These are phyloP conservation scores for Articulospora tetracladia DNA, from an alignment of 495 filamentous ascomycete genomes.

Conservation along the genomic window DNA sequence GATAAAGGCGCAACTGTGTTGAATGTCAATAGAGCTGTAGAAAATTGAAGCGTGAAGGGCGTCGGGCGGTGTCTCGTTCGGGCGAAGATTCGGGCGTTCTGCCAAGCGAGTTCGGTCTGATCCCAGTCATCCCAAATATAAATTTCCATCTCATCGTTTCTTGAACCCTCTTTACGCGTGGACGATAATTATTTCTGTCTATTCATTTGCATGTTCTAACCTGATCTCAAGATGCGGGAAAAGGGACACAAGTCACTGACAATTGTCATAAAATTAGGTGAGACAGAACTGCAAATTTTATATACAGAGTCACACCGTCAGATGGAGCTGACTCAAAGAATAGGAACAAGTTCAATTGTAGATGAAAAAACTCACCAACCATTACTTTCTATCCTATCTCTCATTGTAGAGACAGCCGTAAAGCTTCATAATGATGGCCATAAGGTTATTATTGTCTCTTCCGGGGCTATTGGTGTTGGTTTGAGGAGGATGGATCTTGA, in stretches of 20 bases:
- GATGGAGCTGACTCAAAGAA: slow-evolving; percentile 23
- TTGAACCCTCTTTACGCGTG: neutral
- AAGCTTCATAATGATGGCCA: slow-evolving; percentile 86
- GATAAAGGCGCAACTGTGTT: neutral
- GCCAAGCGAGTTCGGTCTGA: slow-evolving; percentile 3
- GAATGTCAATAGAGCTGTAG: neutral
- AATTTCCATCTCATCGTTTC: neutral
- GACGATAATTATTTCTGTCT: slow-evolving; percentile 3
- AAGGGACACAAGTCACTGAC: slow-evolving; percentile 42
- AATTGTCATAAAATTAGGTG: slow-evolving; percentile 28
- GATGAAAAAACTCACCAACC: slow-evolving; percentile 97
- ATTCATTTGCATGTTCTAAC: neutral
- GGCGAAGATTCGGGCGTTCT: slow-evolving; percentile 1
- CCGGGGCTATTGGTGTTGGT: slow-evolving; percentile 92
- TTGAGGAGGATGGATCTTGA: slow-evolving; percentile 84
- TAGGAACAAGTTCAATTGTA: slow-evolving; percentile 96
- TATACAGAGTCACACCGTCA: neutral
- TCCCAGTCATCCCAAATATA: neutral
- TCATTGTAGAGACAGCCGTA: slow-evolving; percentile 90
- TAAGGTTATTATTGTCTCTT: slow-evolving; percentile 91
- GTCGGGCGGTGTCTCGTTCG: slow-evolving; percentile 15
- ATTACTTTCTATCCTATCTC: slow-evolving; percentile 81
- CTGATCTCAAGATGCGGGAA: neutral
- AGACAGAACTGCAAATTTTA: neutral
- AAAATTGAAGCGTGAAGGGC: slow-evolving; percentile 11